Evolutionary conservation across 495 filamentous ascomycete genomes (phyloP), one percentile per base, ranked within the genome.

Genomic region (Talaromyces trachyspermus): DNA sequence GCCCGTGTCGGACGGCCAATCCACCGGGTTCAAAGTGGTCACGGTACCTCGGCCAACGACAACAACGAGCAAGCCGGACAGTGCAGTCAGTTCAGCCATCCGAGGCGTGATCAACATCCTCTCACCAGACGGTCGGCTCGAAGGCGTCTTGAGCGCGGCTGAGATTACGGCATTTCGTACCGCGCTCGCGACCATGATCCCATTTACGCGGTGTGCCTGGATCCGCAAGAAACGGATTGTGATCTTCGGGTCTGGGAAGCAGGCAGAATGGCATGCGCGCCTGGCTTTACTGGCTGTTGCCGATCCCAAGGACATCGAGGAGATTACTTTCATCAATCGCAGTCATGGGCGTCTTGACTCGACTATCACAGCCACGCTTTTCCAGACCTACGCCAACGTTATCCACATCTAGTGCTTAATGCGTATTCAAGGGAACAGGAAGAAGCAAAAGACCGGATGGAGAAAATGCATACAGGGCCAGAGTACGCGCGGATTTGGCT

Each of bases 141-240:
- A 83, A 11, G 92, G 86, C 17, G 75, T 97, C 43, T 66, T 98
- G 32, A 84, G 88, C 57, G 92, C 92, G 19, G 78, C 81, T 50
- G 86, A 89, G 45, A 64, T 96, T 8, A 97, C 92, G 2, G 90
- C 88, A 5, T 98, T 96, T 66, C 86, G 92, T 53, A 97, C 92
- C 2, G 92, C 92, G 0, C 75, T 97, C 8, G 84, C 86, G 2
- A 79, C 84, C 10, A 82, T 88, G 60, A 77, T 94, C 0, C 71
- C 95, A 2, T 75, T 75, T 32, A 79, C 79, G 26, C 82, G 90
- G 17, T 65, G 68, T 30, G 57, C 66, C 8, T 39, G 51, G 1
- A 32, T 66, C 1, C 14, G 7, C 23, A 79, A 88, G 35, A 79
- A 83, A 49, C 84, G 80, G 22, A 55, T 95, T 2, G 75, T 83